These are phyloP conservation scores for Rubus parviflorus DNA, from an alignment of 306 rosid species.

Conservation along the genomic window DNA sequence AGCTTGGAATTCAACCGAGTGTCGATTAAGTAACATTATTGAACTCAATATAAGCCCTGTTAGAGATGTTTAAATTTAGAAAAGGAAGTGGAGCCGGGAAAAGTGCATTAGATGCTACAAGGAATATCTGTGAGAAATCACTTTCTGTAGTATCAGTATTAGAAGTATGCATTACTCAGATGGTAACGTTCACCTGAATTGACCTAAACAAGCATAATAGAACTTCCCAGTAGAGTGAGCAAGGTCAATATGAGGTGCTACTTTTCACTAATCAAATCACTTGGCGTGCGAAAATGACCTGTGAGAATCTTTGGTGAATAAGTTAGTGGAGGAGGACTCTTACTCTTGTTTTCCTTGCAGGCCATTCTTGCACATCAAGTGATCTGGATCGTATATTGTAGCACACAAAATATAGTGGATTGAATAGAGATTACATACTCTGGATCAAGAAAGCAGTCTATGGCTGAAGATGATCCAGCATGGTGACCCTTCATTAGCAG, in stretches of 20 bases:
- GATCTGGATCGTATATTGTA: background rate
- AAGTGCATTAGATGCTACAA: background rate
- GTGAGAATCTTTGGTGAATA: background rate
- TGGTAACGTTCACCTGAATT: background rate
- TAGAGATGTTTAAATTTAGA: background rate
- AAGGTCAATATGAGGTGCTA: background rate
- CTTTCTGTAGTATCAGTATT: background rate
- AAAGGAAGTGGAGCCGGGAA: background rate
- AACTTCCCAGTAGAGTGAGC: background rate
- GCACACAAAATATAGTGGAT: background rate
- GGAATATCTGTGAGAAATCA: background rate
- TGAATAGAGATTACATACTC: conserved; percentile 50
- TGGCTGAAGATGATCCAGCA: conserved; percentile 52
- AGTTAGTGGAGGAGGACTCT: background rate
- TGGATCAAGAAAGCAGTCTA: conserved; percentile 62
- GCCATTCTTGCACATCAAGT: background rate
- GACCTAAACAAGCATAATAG: background rate
- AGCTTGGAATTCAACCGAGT: background rate
- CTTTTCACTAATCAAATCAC: background rate
- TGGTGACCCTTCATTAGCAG: conserved; percentile 37
- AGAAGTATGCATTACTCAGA: background rate
- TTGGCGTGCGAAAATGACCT: background rate
- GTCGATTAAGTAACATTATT: background rate
- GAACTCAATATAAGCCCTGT: background rate
- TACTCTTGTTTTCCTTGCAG: background rate